Percentiles rank a stretch among this genome's conserved stretches.
Evolutionary conservation across 345 rosid genomes (phyloP).

Genomic region (Diplotaxis tenuifolia): DNA sequence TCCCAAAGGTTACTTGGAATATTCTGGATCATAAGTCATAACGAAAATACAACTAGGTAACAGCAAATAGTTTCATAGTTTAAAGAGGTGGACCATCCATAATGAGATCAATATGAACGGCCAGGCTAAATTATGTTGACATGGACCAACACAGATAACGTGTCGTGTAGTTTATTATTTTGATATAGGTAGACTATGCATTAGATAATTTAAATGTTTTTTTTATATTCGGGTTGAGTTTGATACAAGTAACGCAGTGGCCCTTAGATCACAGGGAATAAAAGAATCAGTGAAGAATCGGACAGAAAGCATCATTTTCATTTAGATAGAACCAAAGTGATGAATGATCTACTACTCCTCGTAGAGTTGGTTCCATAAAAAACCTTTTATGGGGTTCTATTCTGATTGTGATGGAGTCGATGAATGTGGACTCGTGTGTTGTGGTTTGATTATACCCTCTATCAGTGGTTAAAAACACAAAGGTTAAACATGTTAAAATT

Average conservation of each 20-base stretch:
- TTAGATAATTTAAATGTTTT: not conserved
- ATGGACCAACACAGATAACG: constrained; percentile 21
- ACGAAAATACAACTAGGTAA: not conserved
- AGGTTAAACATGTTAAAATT: not conserved
- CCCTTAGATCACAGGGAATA: constrained; percentile 16
- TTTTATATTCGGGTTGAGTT: constrained; percentile 27
- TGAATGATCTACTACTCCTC: not conserved
- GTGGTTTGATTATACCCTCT: no score
- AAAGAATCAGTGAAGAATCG: constrained; percentile 18
- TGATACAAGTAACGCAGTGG: constrained; percentile 28
- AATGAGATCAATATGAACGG: constrained; percentile 9
- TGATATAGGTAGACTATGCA: not conserved
- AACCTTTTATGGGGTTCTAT: no score
- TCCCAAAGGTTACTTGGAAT: not conserved
- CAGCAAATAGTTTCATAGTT: not conserved
- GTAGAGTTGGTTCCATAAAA: not conserved
- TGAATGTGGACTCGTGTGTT: no score
- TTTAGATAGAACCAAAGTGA: constrained; percentile 14
- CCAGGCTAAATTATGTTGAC: constrained; percentile 4
- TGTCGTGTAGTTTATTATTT: constrained; percentile 9
- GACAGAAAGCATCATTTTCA: constrained; percentile 16
- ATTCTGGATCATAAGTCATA: not conserved
- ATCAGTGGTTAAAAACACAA: not conserved
- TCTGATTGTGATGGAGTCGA: no score
- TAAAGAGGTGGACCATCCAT: constrained; percentile 2